Base-by-base conservation (phyloP, 768 basidiomycete species). In the Crepidotus variabilis region DNA sequence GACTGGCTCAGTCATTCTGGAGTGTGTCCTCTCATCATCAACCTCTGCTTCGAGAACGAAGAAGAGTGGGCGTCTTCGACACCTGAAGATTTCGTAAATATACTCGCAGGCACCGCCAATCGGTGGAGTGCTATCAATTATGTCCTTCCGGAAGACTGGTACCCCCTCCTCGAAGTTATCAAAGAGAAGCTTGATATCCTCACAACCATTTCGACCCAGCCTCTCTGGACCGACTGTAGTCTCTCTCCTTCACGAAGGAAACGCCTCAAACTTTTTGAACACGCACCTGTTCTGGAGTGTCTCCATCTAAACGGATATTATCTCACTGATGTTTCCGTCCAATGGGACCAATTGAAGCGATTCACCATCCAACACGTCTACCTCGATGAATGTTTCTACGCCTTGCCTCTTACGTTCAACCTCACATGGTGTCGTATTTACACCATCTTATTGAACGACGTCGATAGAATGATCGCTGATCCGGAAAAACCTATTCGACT, bases 281-380 rank as follows among this genome's bases (percentile, higher is more conserved):
- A 54, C 13, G 56, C 61, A 1, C 61, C 63, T 1, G 9, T 51
- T 10, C 52, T 64, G 22, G 36, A 28, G 11, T 50, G 60, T n/a
- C 45, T 61, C 32, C 57, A 62, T 33, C 55, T 64, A 22, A 64
- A 62, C 39, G 63, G 61, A 22, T 64, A 64, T 45, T 64, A 64
- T 49, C 59, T 64, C 35, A 56, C 52, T 28, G 63, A 64, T 49
- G 58, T 60, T 23, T 51, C 45, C 43, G n/a, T 64, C 11, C 55
- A 52, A 1, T 64, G 63, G 63, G 16, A 39, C 10, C 61, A 60
- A 22, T 55, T 64, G 33, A 52, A 36, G 2, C 52, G 46, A 14
- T 21, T 64, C 34, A 59, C 53, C 6, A 23, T 61, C 22, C 63
- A 64, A 47, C 60, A 63, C 32, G 61, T 60, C 21, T 62, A 64